A percentile compares a stretch with the other conserved stretches of the same genome.
Conservation (phyloP, 495 filamentous ascomycete species). For the Talaromyces trachyspermus region DNA sequence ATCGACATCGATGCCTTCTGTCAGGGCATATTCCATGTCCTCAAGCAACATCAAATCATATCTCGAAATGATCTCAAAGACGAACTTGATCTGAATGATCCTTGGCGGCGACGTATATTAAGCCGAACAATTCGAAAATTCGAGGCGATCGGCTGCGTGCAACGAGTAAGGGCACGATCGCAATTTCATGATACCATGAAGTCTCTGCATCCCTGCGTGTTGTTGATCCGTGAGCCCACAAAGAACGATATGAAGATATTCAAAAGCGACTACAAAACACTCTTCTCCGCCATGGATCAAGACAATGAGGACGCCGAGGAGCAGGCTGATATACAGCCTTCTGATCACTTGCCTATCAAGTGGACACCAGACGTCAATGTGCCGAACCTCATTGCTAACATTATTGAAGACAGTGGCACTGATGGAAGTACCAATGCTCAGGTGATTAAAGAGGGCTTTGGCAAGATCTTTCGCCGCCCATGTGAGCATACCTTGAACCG, state of each 20-base stretch:
- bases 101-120: constrained; percentile 59
- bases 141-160: constrained; percentile 59
- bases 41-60: constrained; percentile 39
- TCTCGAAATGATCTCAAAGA: constrained; percentile 54
- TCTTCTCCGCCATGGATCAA: constrained; percentile 26
- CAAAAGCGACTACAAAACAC: constrained; percentile 28
- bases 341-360: constrained; percentile 13
- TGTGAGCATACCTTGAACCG: constrained; percentile 49
- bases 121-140: constrained; percentile 62
- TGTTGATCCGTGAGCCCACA: constrained; percentile 66
- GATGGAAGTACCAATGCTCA: constrained; percentile 47
- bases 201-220: constrained; percentile 51
- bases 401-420: constrained; percentile 42
- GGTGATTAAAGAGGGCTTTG: constrained; percentile 32
- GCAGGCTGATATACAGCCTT: constrained; percentile 33
- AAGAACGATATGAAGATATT: constrained; percentile 56
- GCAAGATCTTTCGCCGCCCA: constrained; percentile 49
- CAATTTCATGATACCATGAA: constrained; percentile 27
- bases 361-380: constrained; percentile 50
- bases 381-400: constrained; percentile 48
- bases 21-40: constrained; percentile 37
- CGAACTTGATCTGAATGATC: constrained; percentile 50
- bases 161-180: constrained; percentile 57
- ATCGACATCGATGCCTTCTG: constrained; percentile 40
- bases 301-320: constrained; percentile 23